A percentile compares a stretch with the other conserved stretches of the same genome.
phyloP scores from a whole-genome alignment of 2,329 filamentous ascomycete genomes.

The Nemania sp. region DNA sequence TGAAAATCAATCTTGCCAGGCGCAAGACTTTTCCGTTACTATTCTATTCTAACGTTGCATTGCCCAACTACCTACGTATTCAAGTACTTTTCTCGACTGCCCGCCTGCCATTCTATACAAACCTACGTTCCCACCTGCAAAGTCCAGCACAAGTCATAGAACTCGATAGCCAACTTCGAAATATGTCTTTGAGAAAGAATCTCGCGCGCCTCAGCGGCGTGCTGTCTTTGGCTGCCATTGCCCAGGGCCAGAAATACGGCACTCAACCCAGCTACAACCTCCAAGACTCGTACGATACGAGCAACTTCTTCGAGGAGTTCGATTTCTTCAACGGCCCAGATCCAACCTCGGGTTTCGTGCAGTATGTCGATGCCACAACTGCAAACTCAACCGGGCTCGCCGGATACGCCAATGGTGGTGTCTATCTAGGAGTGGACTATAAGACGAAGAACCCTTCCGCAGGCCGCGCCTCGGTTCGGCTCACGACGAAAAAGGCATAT shows the following conservation, averaged over 20 bases:
- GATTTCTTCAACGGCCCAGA: conserved; percentile 62
- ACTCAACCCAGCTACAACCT: conserved; percentile 53
- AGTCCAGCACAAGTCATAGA: not conserved
- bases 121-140: conserved; percentile 8
- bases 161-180: conserved; percentile 10
- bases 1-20: conserved; percentile 28
- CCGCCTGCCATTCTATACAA: conserved; percentile 8
- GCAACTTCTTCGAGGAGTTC: conserved; percentile 61
- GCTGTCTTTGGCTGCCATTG: conserved; percentile 29
- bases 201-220: conserved; percentile 32
- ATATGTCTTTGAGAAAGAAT: conserved; percentile 32
- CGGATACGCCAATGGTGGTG: conserved; percentile 54
- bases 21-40: conserved; percentile 26
- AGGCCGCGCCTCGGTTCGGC: conserved; percentile 71
- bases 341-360: conserved; percentile 75
- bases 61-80: not conserved
- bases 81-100: conserved; percentile 1
- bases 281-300: conserved; percentile 51
- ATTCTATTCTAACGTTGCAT: not conserved
- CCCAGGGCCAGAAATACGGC: conserved; percentile 42
- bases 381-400: conserved; percentile 64
- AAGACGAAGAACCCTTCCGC: conserved; percentile 55
- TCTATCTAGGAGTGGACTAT: conserved; percentile 73
- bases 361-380: conserved; percentile 63
- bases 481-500: conserved; percentile 68